Percentiles rank a stretch among this genome's conserved stretches.
phyloP scores from a whole-genome alignment of 345 rosid species.

The Acer yangbiense region DNA sequence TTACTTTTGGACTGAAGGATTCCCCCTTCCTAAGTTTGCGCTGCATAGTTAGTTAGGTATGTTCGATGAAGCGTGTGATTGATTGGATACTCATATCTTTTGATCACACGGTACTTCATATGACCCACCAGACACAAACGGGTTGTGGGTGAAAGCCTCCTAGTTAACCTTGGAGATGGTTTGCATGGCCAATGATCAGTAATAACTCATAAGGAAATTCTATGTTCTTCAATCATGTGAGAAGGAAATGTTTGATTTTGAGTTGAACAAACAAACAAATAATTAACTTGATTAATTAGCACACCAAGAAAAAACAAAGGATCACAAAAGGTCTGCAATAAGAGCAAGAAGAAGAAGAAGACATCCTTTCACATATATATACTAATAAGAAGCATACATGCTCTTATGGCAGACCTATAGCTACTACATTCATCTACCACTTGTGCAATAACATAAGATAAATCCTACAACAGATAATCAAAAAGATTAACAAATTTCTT shows the following conservation, averaged over 20 bases:
- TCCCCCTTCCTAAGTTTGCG: constrained; percentile 30
- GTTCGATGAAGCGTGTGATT: too few relatives aligned
- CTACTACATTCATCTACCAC: constrained; percentile 19
- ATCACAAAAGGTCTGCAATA: constrained; percentile 20
- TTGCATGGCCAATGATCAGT: too few relatives aligned
- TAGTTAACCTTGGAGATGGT: too few relatives aligned
- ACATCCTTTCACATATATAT: constrained; percentile 19
- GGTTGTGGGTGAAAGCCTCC: too few relatives aligned
- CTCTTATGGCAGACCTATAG: constrained; percentile 22
- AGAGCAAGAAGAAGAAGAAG: constrained; percentile 19
- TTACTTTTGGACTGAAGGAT: background rate
- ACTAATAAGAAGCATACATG: constrained; percentile 11
- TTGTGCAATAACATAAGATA: constrained; percentile 17
- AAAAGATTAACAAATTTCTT: constrained; percentile 15
- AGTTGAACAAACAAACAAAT: background rate
- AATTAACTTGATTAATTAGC: constrained; percentile 2
- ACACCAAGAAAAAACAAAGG: constrained; percentile 10
- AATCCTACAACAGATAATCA: constrained; percentile 20
- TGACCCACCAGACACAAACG: too few relatives aligned
- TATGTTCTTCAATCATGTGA: background rate
- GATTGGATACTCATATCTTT: too few relatives aligned
- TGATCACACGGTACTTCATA: too few relatives aligned
- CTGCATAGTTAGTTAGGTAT: constrained; percentile 7
- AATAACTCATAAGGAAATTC: background rate
- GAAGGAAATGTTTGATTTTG: background rate